A percentile compares a stretch with the other conserved stretches of the same genome.
phyloP scores from a whole-genome alignment of 2,329 filamentous ascomycete genomes.

The Ophiocordyceps camponoti-floridani region DNA sequence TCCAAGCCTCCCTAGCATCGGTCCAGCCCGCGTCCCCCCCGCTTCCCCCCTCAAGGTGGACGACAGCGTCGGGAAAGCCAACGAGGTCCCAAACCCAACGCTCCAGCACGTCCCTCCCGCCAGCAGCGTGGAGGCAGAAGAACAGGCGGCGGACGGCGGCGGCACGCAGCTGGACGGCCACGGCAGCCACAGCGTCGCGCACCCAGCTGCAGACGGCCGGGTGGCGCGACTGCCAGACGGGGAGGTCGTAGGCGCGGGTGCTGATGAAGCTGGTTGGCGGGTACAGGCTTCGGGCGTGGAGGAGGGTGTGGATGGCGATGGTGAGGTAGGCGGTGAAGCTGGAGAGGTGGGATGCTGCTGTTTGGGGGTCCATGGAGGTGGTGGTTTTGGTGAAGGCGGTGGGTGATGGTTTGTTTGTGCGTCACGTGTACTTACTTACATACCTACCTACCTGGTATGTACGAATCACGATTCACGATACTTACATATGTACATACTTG shows the following conservation, averaged over 20 bases:
- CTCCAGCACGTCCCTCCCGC: constrained; percentile 27
- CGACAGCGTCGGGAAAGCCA: constrained; percentile 20
- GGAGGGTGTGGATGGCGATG: constrained; percentile 68
- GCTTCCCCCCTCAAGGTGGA: constrained; percentile 4
- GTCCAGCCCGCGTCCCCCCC: constrained; percentile 24
- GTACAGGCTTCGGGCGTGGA: constrained; percentile 70
- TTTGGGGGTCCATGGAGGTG: constrained; percentile 6
- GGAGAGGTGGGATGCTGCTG: constrained; percentile 32
- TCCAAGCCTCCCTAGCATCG: constrained; percentile 55
- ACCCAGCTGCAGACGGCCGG: constrained; percentile 77
- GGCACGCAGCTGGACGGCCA: constrained; percentile 49
- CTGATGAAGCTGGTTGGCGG: constrained; percentile 61
- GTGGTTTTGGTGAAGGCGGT: neutral
- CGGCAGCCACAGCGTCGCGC: constrained; percentile 57
- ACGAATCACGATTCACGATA: neutral
- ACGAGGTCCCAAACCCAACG: constrained; percentile 43
- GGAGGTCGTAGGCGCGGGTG: constrained; percentile 64
- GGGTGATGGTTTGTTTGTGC: neutral
- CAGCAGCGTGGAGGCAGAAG: constrained; percentile 25
- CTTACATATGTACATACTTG: neutral
- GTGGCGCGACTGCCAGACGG: constrained; percentile 73
- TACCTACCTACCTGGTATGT: no score
- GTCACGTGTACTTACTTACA: no score
- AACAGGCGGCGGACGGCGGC: constrained; percentile 28
- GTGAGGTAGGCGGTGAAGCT: constrained; percentile 68